phyloP scores from a whole-genome alignment of 176 grass and related monocot genomes.

The Carex pumila region DNA sequence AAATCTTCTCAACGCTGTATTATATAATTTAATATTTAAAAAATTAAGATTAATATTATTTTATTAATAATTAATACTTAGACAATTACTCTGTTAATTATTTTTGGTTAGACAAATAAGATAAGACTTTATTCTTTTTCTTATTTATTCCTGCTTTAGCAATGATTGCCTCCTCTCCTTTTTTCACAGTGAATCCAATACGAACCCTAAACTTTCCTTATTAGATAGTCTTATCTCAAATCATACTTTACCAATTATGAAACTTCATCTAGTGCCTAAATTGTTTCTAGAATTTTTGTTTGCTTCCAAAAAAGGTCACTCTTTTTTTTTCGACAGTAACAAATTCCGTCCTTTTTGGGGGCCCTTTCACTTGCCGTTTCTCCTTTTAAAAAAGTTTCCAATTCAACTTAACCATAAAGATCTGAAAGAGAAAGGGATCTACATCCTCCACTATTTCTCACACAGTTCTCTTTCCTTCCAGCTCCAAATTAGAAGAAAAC shows the following conservation, averaged over 20 bases:
- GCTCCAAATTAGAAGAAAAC: neutral
- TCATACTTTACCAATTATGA: neutral
- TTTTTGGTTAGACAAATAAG: neutral
- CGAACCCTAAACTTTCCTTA: neutral
- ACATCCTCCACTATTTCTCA: neutral
- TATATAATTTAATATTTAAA: neutral
- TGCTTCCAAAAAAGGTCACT: slow-evolving; percentile 7
- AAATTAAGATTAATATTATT: neutral
- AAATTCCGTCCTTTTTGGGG: neutral
- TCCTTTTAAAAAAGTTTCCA: neutral
- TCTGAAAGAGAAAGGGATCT: slow-evolving; percentile 3
- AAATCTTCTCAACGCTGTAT: neutral
- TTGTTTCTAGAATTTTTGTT: neutral
- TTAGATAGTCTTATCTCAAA: neutral
- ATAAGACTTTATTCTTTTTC: neutral
- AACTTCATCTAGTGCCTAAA: neutral
- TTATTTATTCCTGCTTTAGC: neutral
- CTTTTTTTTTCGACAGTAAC: neutral
- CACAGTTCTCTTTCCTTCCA: neutral
- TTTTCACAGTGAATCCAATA: neutral
- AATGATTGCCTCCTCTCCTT: neutral
- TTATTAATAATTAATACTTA: neutral
- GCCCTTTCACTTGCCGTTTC: neutral
- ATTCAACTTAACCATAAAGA: neutral
- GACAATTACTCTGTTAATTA: neutral